Conservation (phyloP, 257 asterid genomes). For the Ilex aquifolium region DNA sequence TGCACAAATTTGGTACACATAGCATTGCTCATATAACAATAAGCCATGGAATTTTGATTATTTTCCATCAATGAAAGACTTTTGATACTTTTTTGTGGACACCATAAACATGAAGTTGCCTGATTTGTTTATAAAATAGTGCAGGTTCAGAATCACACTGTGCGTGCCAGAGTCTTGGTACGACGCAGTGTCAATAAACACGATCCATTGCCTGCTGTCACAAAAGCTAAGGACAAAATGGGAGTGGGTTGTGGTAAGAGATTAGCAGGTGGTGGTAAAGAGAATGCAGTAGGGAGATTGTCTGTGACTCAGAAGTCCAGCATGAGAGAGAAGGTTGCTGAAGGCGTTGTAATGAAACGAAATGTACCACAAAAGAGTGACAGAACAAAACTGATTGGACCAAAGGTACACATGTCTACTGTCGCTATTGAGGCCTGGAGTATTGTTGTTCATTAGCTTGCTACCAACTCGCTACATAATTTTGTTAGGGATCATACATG, state of each 20-base stretch:
- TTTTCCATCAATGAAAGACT: no score
- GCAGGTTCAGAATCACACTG: slow-evolving; percentile 14
- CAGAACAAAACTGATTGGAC: slow-evolving; percentile 18
- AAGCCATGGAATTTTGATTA: no score
- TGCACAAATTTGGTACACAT: no score
- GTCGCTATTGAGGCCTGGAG: background rate
- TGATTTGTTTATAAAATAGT: slow-evolving; percentile 5
- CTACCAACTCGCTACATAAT: background rate
- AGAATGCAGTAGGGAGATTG: slow-evolving; percentile 21
- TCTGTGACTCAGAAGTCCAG: slow-evolving; percentile 12
- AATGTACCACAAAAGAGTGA: slow-evolving; percentile 15
- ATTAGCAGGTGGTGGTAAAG: slow-evolving; percentile 25
- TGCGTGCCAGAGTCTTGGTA: slow-evolving; percentile 16
- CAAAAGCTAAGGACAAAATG: slow-evolving; percentile 13
- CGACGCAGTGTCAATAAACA: slow-evolving; percentile 9
- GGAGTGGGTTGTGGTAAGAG: slow-evolving; percentile 10
- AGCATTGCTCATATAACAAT: no score
- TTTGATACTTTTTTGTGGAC: no score
- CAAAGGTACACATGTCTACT: slow-evolving; percentile 20
- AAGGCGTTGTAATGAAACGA: slow-evolving; percentile 4
- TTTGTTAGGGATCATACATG: background rate
- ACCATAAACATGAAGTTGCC: background rate
- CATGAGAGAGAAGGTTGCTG: slow-evolving; percentile 12
- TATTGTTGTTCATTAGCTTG: background rate
- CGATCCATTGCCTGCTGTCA: slow-evolving; percentile 7